phyloP scores from a whole-genome alignment of 2,329 filamentous ascomycete species.

The Botryotinia calthae region DNA sequence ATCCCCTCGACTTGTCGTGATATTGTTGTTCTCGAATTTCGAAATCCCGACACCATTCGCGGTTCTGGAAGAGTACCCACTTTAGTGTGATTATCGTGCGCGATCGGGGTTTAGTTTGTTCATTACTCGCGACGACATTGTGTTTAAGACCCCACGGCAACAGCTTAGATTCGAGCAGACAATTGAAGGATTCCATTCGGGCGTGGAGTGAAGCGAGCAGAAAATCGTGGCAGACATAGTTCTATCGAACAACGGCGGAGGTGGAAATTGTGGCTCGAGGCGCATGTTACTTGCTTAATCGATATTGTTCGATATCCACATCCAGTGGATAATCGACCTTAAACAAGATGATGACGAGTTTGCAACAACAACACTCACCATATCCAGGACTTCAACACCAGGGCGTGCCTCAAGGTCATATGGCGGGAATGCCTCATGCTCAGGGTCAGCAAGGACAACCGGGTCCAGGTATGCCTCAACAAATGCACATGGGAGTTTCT shows the following conservation, averaged over 20 bases:
- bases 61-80: conserved; percentile 19
- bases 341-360: conserved; percentile 67
- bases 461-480: conserved; percentile 60
- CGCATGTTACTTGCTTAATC: conserved; percentile 31
- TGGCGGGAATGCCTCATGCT: conserved; percentile 52
- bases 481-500: conserved; percentile 71
- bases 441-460: conserved; percentile 69
- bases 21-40: conserved; percentile 15
- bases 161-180: conserved; percentile 5
- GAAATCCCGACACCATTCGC: conserved; percentile 23
- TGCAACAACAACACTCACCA: conserved; percentile 65
- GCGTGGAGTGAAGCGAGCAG: conserved; percentile 18
- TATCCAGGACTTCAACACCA: conserved; percentile 74
- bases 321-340: conserved; percentile 48
- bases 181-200: conserved; percentile 20
- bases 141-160: conserved; percentile 21
- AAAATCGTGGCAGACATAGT: conserved; percentile 29
- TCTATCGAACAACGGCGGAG: conserved; percentile 49
- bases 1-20: conserved; percentile 10
- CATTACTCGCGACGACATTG: conserved; percentile 25
- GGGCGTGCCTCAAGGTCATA: conserved; percentile 59
- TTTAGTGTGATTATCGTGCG: conserved; percentile 21
- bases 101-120: conserved; percentile 32
- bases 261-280: conserved; percentile 33
- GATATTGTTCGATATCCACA: conserved; percentile 55